Conservation (phyloP, 1,139 yeast genomes). For the Kodamaea derodonti region DNA sequence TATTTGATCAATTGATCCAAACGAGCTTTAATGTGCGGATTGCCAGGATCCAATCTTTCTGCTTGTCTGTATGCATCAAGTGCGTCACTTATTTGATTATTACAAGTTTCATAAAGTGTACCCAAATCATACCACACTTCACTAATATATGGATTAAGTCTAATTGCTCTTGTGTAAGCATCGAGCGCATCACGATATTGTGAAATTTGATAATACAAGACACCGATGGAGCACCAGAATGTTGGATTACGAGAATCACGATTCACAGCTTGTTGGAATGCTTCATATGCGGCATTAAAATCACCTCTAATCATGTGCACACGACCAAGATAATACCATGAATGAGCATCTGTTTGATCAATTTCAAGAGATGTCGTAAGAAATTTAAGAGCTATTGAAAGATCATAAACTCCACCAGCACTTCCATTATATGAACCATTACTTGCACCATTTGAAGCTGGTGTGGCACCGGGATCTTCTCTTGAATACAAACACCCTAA, state of each 20-base stretch:
- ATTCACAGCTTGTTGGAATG: constrained; percentile 97
- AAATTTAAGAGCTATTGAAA: constrained; percentile 77
- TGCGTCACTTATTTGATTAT: constrained; percentile 92
- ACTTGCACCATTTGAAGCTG: constrained; percentile 24
- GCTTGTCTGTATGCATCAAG: constrained; percentile 96
- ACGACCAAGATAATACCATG: constrained; percentile 95
- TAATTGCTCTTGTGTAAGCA: constrained; percentile 93
- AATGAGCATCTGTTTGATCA: constrained; percentile 87
- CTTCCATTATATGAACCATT: constrained; percentile 9
- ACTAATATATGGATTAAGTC: constrained; percentile 90
- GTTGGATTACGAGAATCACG: constrained; percentile 96
- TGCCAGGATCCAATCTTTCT: constrained; percentile 88
- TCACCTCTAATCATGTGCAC: constrained; percentile 96
- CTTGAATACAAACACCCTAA: constrained; percentile 94
- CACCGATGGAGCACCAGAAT: constrained; percentile 99
- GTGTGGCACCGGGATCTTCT: constrained; percentile 42
- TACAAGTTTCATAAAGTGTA: constrained; percentile 93
- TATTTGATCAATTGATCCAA: constrained; percentile 77
- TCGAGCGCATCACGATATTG: constrained; percentile 96
- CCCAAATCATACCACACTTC: constrained; percentile 99
- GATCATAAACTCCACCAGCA: constrained; percentile 52
- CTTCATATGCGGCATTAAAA: constrained; percentile 94
- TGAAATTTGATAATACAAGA: constrained; percentile 88
- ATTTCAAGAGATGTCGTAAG: constrained; percentile 84
- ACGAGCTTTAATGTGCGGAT: constrained; percentile 90